Conservation (phyloP, 345 rosid species). For the Lepidium aucheri region DNA sequence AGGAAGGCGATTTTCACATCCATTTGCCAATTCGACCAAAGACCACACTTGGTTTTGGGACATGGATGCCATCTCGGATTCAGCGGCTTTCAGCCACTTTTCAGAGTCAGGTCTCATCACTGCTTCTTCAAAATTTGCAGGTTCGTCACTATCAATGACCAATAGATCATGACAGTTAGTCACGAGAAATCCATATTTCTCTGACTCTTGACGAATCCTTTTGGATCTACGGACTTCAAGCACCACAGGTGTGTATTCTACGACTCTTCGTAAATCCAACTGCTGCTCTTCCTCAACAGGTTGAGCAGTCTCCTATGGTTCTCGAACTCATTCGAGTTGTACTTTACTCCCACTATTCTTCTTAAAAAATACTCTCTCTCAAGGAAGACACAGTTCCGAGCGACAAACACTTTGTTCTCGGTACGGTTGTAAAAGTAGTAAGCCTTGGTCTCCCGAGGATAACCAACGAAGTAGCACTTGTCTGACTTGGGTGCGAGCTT, state of each 20-base stretch:
- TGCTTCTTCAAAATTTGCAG: too few relatives aligned
- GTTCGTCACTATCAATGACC: too few relatives aligned
- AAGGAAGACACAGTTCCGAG: background rate
- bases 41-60: background rate
- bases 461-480: background rate
- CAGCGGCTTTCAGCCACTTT: background rate
- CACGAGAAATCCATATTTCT: too few relatives aligned
- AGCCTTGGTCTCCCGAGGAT: background rate
- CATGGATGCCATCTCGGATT: conserved; percentile 14
- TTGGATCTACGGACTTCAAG: background rate
- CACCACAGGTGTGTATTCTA: background rate
- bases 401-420: background rate
- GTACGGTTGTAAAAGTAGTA: background rate
- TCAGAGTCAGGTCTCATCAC: conserved; percentile 8
- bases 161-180: too few relatives aligned
- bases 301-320: background rate
- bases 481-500: background rate
- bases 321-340: too few relatives aligned
- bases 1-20: too few relatives aligned
- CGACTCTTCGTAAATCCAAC: background rate
- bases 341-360: too few relatives aligned
- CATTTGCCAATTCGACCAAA: too few relatives aligned
- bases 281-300: background rate
- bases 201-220: too few relatives aligned
- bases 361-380: background rate